Base-by-base conservation (phyloP, 257 asterid genomes). In the Fraxinus pennsylvanica region DNA sequence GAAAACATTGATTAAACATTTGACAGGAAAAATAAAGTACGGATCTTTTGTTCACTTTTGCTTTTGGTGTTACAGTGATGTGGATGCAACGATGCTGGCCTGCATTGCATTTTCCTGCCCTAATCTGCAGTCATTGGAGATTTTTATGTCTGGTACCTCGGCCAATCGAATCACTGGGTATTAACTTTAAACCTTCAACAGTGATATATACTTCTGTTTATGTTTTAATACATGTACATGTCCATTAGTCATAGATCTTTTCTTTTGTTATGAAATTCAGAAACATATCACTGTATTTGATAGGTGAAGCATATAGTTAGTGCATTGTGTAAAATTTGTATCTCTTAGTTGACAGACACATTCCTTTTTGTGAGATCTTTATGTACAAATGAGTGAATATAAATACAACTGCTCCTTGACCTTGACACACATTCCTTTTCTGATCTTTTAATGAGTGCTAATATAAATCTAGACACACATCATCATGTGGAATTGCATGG, bases 41-140 rank as follows among this genome's bases (percentile, higher is more conserved):
- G 78, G 8, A 85, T 84, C 84, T 81, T 68, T 78, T 39, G 65
- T 41, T 10, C 36, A 35, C 45, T n/a, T 57, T 57, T 75, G 77
- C 52, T 78, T 81, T 73, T 83, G 85, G 78, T 80, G 84, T 87
- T 86, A 86, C 94, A 96, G 99, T 80, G 97, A 90, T 84, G 79
- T 93, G 45, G 97, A 93, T 85, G 89, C 98, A 63, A 96, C 97
- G 21, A 74, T 90, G 85, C 88, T 96, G 73, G 99, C 99, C 63
- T 96, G 98, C 89, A 84, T 93, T 75, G 98, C 99, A 19, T 96
- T 96, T 82, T 92, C 99, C 41, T 96, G 99, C 81, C 96, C 96
- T 41, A 86, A 88, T 84, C 79, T 93, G 90, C 92, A 92, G 81
- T 82, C 90, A 25, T 27, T 93, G 90, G 98, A 96, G 92, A 89